These are phyloP conservation scores for Microdochium nivale DNA, from an alignment of 2,329 filamentous ascomycete species.

Conservation along the genomic window DNA sequence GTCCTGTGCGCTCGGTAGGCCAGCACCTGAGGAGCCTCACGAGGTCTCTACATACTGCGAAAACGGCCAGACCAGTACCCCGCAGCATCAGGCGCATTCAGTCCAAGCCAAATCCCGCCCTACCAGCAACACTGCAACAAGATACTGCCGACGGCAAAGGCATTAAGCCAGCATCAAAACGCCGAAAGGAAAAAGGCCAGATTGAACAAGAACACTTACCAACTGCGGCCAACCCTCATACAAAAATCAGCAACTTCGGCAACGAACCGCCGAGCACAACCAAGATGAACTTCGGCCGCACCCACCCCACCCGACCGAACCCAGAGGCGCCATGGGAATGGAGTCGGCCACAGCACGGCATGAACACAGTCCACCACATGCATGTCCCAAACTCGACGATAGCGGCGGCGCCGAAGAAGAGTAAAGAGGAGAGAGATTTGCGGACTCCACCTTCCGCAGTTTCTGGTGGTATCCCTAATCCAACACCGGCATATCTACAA, in stretches of 20 bases:
- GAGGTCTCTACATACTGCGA: neutral
- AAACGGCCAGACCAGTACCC: neutral
- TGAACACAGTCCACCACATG: neutral
- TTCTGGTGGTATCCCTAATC: slow-evolving; percentile 52
- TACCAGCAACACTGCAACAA: neutral
- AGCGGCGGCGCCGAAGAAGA: slow-evolving; percentile 2
- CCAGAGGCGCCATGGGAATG: neutral
- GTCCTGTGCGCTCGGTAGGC: neutral
- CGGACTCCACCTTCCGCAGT: slow-evolving; percentile 13
- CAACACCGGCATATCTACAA: slow-evolving; percentile 51
- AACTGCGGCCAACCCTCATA: neutral
- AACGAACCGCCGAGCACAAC: neutral
- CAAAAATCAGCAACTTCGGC: neutral
- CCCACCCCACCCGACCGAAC: slow-evolving; percentile 3
- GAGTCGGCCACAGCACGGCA: neutral
- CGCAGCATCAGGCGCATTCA: neutral
- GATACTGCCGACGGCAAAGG: neutral
- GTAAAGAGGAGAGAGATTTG: slow-evolving; percentile 1
- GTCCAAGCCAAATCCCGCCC: neutral
- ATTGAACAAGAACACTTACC: neutral
- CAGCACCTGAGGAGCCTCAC: neutral
- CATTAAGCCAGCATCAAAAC: neutral
- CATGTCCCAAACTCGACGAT: neutral
- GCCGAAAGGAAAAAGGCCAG: neutral
- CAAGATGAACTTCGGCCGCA: slow-evolving; percentile 25